phyloP scores from a whole-genome alignment of 768 basidiomycete species.

The Boletus rubescentipes region DNA sequence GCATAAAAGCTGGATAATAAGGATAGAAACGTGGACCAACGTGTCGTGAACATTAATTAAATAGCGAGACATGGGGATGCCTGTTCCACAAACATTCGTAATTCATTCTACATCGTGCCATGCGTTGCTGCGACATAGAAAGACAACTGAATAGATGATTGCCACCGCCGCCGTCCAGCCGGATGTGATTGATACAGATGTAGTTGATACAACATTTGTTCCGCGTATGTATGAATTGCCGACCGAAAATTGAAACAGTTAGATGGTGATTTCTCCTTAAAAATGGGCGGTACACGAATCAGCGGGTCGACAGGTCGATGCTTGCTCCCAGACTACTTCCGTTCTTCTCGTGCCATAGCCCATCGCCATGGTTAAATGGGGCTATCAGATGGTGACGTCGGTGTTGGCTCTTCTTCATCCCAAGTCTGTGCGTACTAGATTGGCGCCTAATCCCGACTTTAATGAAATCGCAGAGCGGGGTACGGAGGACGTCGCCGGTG shows the following conservation, averaged over 20 bases:
- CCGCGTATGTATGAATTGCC: conserved; percentile 24
- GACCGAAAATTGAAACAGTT: conserved; percentile 17
- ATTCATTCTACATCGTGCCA: conserved; percentile 27
- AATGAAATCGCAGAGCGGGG: conserved; percentile 32
- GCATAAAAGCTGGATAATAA: conserved; percentile 27
- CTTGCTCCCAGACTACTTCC: conserved; percentile 29
- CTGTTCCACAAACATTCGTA: conserved; percentile 27
- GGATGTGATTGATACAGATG: conserved; percentile 35
- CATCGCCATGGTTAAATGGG: conserved; percentile 20
- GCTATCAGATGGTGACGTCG: conserved; percentile 34
- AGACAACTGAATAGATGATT: conserved; percentile 34
- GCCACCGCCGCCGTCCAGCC: conserved; percentile 21
- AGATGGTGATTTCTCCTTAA: conserved; percentile 9
- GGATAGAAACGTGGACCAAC: conserved; percentile 29
- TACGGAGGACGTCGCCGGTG: conserved; percentile 44
- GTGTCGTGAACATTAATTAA: conserved; percentile 20
- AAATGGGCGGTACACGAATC: conserved; percentile 11
- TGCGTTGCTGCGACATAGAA: conserved; percentile 25
- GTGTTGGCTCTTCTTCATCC: conserved; percentile 68
- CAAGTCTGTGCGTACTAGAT: conserved; percentile 57
- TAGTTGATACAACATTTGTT: conserved; percentile 36
- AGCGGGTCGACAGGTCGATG: conserved; percentile 31
- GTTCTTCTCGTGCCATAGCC: conserved; percentile 27
- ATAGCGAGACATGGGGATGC: conserved; percentile 11
- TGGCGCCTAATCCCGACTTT: conserved; percentile 42